Conservation (phyloP, 1,284 basidiomycete species). For the Ceratobasidium sp. region DNA sequence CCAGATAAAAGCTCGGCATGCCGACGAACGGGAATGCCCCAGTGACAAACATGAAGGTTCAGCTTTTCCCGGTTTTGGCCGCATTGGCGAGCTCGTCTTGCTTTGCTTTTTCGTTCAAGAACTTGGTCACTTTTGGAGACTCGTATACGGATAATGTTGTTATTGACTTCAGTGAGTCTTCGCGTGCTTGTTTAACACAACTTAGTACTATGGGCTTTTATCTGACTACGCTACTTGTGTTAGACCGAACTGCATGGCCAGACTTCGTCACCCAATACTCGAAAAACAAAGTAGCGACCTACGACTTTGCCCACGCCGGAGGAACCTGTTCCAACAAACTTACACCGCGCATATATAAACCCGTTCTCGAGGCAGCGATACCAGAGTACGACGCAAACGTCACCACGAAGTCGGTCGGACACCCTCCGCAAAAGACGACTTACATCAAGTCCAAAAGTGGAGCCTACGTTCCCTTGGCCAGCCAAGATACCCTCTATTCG, state of each 20-base stretch:
- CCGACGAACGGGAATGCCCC: too few species aligned
- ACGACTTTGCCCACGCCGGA: constrained; percentile 62
- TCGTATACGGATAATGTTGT: constrained; percentile 59
- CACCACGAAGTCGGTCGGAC: not conserved
- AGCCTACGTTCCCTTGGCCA: constrained; percentile 50
- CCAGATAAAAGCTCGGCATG: too few species aligned
- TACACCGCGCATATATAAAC: constrained; percentile 56
- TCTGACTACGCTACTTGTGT: not conserved
- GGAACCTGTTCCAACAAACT: constrained; percentile 65
- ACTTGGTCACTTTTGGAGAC: constrained; percentile 55
- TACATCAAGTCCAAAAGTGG: constrained; percentile 64
- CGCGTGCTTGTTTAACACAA: not conserved
- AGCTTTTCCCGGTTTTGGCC: not conserved
- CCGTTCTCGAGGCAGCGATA: constrained; percentile 13
- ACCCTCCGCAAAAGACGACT: constrained; percentile 54
- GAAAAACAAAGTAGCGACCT: constrained; percentile 58
- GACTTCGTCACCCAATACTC: constrained; percentile 50
- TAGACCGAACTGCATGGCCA: not conserved
- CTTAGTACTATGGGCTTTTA: not conserved
- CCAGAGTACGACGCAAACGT: constrained; percentile 24
- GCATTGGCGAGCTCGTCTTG: not conserved
- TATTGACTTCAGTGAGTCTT: not conserved
- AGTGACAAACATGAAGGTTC: not conserved
- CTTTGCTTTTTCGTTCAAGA: not conserved
- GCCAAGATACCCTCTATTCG: not conserved